Evolutionary conservation across 768 basidiomycete species (phyloP).

Genomic region (Rhodotorula sphaerocarpa): DNA sequence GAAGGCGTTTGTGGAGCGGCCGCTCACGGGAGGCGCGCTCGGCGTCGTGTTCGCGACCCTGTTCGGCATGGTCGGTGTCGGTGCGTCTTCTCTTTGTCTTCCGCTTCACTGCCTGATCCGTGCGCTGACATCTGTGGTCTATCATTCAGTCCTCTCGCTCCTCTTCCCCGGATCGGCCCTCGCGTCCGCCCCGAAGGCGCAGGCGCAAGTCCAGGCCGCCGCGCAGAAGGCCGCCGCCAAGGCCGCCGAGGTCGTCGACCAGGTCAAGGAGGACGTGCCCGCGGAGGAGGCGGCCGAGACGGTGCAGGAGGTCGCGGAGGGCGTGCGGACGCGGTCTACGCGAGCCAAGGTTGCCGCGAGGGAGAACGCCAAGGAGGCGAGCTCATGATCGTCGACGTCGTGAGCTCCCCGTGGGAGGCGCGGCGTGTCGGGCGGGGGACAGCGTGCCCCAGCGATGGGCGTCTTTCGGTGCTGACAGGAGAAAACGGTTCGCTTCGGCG

Average conservation of each 20-base stretch:
- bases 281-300: slow-evolving; percentile 10
- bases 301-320: slow-evolving; percentile 13
- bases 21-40: slow-evolving; percentile 75
- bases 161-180: slow-evolving; percentile 32
- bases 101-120: slow-evolving; percentile 57
- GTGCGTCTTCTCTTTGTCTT: slow-evolving; percentile 11
- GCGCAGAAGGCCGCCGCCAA: slow-evolving; percentile 36
- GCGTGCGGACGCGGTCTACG: slow-evolving; percentile 15
- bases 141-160: slow-evolving; percentile 36
- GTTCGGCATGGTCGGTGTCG: slow-evolving; percentile 66
- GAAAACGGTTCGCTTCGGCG: too few species aligned
- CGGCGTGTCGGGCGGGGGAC: too few species aligned
- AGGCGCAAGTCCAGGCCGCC: slow-evolving; percentile 35
- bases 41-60: slow-evolving; percentile 62
- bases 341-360: not conserved
- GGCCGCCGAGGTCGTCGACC: slow-evolving; percentile 29
- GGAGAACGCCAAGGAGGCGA: not conserved
- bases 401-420: too few species aligned
- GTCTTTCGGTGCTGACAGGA: too few species aligned
- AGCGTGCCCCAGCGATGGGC: too few species aligned
- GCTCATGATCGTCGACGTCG: not conserved
- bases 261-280: slow-evolving; percentile 16
- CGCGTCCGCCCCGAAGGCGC: slow-evolving; percentile 51
- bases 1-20: slow-evolving; percentile 74
- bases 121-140: slow-evolving; percentile 53